These are phyloP conservation scores for Fusarium pseudograminearum DNA, from an alignment of 2,329 filamentous ascomycete species.

Conservation along the genomic window DNA sequence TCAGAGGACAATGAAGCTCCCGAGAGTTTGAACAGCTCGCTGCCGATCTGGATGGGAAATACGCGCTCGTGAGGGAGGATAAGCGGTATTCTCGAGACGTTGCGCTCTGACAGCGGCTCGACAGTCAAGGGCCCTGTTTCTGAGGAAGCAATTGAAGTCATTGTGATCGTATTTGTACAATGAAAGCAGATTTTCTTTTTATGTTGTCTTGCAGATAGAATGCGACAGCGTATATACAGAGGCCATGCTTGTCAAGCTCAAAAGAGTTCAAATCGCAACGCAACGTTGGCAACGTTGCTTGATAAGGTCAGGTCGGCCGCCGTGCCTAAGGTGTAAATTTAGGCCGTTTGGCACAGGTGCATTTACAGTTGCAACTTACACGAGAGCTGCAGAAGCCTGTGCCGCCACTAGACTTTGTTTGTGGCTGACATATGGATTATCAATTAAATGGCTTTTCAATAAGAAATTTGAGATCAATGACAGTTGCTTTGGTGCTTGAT, in stretches of 20 bases:
- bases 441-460: conserved; percentile 5
- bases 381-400: conserved; percentile 35
- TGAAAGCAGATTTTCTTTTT: background rate
- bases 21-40: conserved; percentile 78
- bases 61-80: conserved; percentile 77
- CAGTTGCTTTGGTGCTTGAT: conserved; percentile 2
- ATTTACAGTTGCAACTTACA: conserved; percentile 13
- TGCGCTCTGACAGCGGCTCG: conserved; percentile 49
- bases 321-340: conserved; percentile 25
- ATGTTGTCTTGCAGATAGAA: conserved; percentile 5
- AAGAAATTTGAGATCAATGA: background rate
- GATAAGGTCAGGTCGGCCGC: conserved; percentile 11
- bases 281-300: conserved; percentile 1
- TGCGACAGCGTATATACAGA: conserved; percentile 22
- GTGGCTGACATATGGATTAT: conserved; percentile 33
- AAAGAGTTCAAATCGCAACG: conserved; percentile 12
- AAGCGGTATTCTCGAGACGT: conserved; percentile 63
- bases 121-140: conserved; percentile 42
- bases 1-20: conserved; percentile 80
- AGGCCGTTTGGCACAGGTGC: background rate
- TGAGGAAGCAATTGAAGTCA: conserved; percentile 47
- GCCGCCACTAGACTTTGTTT: conserved; percentile 31
- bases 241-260: conserved; percentile 29
- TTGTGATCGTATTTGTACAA: background rate
- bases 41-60: conserved; percentile 80